Evolutionary conservation across 2,329 filamentous ascomycete species (phyloP), one percentile per base, ranked within the genome.

Genomic region (Phaeosphaeria sp.): DNA sequence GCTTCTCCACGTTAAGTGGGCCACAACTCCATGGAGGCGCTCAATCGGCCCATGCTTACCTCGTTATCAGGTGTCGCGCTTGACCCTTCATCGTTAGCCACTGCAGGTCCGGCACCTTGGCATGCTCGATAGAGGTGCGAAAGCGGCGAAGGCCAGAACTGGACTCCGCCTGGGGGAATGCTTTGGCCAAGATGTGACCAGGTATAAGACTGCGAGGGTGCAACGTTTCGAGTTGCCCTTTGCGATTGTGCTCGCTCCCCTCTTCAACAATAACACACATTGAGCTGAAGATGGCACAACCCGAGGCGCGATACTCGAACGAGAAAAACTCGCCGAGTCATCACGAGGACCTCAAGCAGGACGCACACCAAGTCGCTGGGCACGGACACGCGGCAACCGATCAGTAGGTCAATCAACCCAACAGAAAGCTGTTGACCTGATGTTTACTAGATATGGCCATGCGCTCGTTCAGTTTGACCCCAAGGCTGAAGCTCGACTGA

Each of bases 401-500:
- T 45, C 66, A 70, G 73, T 73, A 57, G 30, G 69, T 48, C 8
- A n/a, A 9, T 18, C 6, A 13, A 13, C 30, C 15, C 15, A 6
- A 3, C 11, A 7, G 11, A 6, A 36, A 13, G 30, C 30, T 36
- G 8, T 36, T 36, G 11, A 6, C 30, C 63, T 67, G 39, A 65
- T 57, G 17, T 8, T 22, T 8, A n/a, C 7, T 54, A 76, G 73
- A 48, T 74, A 75, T 44, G 73, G 74, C 25, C 64, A 75, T 48
- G 61, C 74, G 18, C 63, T 75, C 5, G 57, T 74, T 21, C 51
- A 69, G 0, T 85, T 88, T 63, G 87, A 89, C 63, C 77, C 80
- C 2, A 80, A 75, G 25, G 86, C 84, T 2, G 89, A 90, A 69
- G 73, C 81, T 7, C 82, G 79, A 51, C 79, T 91, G 22, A 80